Percentiles rank a stretch among this genome's conserved stretches.
These are phyloP conservation scores for Trifolium subterraneum DNA, from an alignment of 306 rosid species.

Conservation along the genomic window DNA sequence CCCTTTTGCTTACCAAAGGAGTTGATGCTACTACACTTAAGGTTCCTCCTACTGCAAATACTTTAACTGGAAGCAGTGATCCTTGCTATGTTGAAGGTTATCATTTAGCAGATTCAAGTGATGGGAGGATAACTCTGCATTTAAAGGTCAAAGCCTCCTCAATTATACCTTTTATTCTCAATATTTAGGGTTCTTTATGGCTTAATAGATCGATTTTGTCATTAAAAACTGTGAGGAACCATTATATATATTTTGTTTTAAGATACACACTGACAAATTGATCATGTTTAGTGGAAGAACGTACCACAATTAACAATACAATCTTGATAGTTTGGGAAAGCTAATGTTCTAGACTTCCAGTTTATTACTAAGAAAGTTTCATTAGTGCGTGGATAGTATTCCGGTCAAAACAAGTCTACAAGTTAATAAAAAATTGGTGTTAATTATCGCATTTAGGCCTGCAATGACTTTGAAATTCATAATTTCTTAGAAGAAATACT, in stretches of 20 bases:
- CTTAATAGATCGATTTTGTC: constrained; percentile 11
- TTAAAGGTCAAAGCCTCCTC: constrained; percentile 69
- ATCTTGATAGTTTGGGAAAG: constrained; percentile 14
- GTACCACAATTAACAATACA: constrained; percentile 6
- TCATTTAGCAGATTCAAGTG: constrained; percentile 92
- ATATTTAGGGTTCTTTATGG: constrained; percentile 17
- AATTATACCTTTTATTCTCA: constrained; percentile 14
- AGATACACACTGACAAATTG: constrained; percentile 14
- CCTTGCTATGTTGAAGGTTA: constrained; percentile 98
- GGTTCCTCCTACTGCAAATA: constrained; percentile 94
- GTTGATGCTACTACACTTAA: constrained; percentile 86
- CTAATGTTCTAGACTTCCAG: constrained; percentile 18
- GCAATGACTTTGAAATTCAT: constrained; percentile 26
- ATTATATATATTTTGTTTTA: constrained; percentile 14
- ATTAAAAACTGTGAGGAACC: constrained; percentile 14
- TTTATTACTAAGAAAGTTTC: constrained; percentile 31
- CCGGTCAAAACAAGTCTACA: constrained; percentile 17
- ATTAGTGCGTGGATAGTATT: constrained; percentile 24
- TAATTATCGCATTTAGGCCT: constrained; percentile 12
- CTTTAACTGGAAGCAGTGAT: constrained; percentile 97
- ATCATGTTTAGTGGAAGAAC: constrained; percentile 5
- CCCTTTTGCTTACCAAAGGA: constrained; percentile 90
- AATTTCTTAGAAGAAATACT: constrained; percentile 5
- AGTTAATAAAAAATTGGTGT: background rate
- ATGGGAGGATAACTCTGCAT: constrained; percentile 90